phyloP scores from a whole-genome alignment of 345 rosid species.

The Sisymbrium irio region DNA sequence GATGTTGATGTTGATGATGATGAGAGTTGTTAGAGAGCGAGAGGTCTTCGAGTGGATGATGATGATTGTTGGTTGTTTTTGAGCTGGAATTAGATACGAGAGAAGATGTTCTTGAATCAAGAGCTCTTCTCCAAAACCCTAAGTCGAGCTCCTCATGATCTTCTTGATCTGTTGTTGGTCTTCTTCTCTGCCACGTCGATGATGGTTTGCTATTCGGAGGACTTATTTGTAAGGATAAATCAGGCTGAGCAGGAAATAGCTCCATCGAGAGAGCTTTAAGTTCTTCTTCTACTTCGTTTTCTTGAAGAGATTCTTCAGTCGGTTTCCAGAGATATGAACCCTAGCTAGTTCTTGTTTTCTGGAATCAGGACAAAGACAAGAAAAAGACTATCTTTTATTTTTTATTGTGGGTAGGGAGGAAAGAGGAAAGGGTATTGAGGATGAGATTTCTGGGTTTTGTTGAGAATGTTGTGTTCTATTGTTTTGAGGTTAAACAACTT shows the following conservation, averaged over 20 bases:
- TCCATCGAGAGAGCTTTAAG: slow-evolving; percentile 29
- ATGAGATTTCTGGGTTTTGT: slow-evolving; percentile 25
- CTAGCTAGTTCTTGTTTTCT: slow-evolving; percentile 57
- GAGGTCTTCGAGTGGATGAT: slow-evolving; percentile 45
- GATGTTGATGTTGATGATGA: slow-evolving; percentile 1
- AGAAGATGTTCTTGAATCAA: slow-evolving; percentile 42
- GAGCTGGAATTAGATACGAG: slow-evolving; percentile 49
- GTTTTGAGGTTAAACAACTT: slow-evolving; percentile 46
- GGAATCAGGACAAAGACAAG: slow-evolving; percentile 64
- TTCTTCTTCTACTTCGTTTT: slow-evolving; percentile 36
- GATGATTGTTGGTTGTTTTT: slow-evolving; percentile 16
- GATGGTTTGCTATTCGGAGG: slow-evolving; percentile 42
- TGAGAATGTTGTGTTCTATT: slow-evolving; percentile 35
- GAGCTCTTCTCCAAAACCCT: slow-evolving; percentile 46
- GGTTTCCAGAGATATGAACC: slow-evolving; percentile 6
- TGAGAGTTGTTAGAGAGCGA: slow-evolving; percentile 57
- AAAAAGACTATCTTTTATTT: neutral
- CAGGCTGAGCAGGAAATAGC: slow-evolving; percentile 40
- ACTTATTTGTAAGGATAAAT: slow-evolving; percentile 37
- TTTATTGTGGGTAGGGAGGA: neutral
- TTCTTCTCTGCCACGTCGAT: slow-evolving; percentile 46
- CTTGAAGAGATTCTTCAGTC: slow-evolving; percentile 45
- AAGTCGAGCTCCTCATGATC: slow-evolving; percentile 31
- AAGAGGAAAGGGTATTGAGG: slow-evolving; percentile 18
- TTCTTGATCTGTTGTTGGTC: slow-evolving; percentile 46